Evolutionary conservation across 2,329 filamentous ascomycete genomes (phyloP).

Genomic region (Ascochyta fabae): DNA sequence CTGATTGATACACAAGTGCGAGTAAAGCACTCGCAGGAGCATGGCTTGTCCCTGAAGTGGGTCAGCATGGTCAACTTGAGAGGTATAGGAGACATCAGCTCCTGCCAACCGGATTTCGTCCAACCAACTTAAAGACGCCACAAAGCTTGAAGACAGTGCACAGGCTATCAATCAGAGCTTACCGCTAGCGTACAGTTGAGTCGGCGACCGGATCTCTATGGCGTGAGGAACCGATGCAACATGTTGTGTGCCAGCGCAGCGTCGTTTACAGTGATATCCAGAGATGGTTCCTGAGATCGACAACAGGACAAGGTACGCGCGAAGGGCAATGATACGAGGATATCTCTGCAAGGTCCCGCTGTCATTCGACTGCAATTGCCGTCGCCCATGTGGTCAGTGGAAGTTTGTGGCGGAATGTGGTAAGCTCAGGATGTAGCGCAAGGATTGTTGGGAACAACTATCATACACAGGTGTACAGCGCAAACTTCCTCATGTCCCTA

Average conservation of each 20-base stretch:
- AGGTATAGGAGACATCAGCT: neutral
- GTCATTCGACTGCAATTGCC: neutral
- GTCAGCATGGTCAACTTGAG: neutral
- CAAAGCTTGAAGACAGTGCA: slow-evolving; percentile 43
- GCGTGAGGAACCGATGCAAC: neutral
- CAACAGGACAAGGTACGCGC: slow-evolving; percentile 12
- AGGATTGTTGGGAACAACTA: neutral
- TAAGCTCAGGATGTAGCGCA: neutral
- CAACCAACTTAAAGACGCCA: slow-evolving; percentile 36
- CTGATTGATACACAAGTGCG: neutral
- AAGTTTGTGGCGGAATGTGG: neutral
- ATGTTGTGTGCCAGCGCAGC: slow-evolving; percentile 11
- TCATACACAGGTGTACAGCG: neutral
- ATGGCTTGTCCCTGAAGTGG: neutral
- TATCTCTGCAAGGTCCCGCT: slow-evolving; percentile 10
- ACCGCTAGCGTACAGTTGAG: slow-evolving; percentile 1
- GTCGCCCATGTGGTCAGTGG: neutral
- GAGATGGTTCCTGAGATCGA: slow-evolving; percentile 16
- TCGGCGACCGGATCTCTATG: neutral
- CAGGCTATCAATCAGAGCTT: slow-evolving; percentile 30
- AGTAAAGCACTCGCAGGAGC: neutral
- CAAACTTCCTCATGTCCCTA: neutral
- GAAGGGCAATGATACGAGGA: slow-evolving; percentile 6
- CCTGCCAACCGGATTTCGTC: slow-evolving; percentile 11
- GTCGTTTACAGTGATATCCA: slow-evolving; percentile 19